Conservation (phyloP, 768 basidiomycete genomes). For the Trametes elegans region DNA sequence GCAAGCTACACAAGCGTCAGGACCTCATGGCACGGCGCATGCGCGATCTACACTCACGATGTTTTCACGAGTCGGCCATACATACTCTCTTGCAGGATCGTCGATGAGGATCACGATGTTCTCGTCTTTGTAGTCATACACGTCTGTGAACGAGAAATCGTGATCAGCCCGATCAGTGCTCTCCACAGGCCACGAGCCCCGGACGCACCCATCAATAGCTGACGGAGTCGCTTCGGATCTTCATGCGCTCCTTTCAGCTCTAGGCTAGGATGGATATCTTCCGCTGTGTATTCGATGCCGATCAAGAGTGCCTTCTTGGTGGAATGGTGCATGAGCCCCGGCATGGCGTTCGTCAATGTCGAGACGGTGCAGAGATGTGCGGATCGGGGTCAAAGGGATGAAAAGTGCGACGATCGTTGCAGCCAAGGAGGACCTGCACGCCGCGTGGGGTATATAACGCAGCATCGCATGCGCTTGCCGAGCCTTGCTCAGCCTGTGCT, state of each 20-base stretch:
- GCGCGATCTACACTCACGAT: conserved; percentile 37
- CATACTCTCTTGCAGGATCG: conserved; percentile 27
- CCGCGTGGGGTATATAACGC: background rate
- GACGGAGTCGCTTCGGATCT: conserved; percentile 36
- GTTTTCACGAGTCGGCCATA: conserved; percentile 42
- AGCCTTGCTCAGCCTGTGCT: background rate
- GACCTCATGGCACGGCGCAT: no score
- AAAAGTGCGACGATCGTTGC: background rate
- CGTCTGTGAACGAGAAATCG: conserved; percentile 29
- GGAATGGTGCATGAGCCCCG: background rate
- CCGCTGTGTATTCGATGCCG: conserved; percentile 13
- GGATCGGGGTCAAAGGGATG: background rate
- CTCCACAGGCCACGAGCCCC: background rate
- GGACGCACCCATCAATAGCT: conserved; percentile 37
- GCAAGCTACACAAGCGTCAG: conserved; percentile 32
- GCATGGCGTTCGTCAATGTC: conserved; percentile 1
- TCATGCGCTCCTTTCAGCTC: conserved; percentile 37
- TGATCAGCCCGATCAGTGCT: no score
- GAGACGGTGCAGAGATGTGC: background rate
- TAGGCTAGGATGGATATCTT: background rate
- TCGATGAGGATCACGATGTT: conserved; percentile 48
- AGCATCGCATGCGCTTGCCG: background rate
- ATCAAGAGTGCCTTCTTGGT: conserved; percentile 14
- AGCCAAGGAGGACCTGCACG: no score
- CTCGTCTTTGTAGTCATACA: conserved; percentile 37